These are phyloP conservation scores for Fusarium odoratissimum DNA, from an alignment of 2,329 filamentous ascomycete genomes.

Conservation along the genomic window DNA sequence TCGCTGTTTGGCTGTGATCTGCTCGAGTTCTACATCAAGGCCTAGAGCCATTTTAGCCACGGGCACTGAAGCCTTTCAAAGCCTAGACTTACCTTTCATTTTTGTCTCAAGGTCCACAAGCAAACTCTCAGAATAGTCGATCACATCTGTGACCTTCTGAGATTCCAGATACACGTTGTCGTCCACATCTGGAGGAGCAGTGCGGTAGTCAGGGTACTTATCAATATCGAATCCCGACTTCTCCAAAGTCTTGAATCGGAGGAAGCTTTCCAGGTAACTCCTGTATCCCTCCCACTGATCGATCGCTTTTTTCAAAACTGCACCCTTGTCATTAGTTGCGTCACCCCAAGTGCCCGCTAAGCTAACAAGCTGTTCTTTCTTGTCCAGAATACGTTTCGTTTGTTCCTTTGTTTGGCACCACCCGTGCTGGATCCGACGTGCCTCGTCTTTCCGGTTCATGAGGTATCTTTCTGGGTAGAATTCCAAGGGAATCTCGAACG, in stretches of 20 bases:
- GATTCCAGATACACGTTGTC: slow-evolving; percentile 48
- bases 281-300: slow-evolving; percentile 49
- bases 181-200: slow-evolving; percentile 52
- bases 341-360: slow-evolving; percentile 46
- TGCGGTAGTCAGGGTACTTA: slow-evolving; percentile 53
- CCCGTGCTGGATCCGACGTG: slow-evolving; percentile 57
- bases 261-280: slow-evolving; percentile 52
- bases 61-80: not conserved
- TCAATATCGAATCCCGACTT: slow-evolving; percentile 53
- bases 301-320: slow-evolving; percentile 46
- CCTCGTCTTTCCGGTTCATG: slow-evolving; percentile 57
- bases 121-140: slow-evolving; percentile 49
- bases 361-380: slow-evolving; percentile 45
- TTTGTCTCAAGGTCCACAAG: slow-evolving; percentile 51
- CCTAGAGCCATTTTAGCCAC: slow-evolving; percentile 44
- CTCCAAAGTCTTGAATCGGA: slow-evolving; percentile 52
- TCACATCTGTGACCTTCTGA: slow-evolving; percentile 49
- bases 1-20: slow-evolving; percentile 51
- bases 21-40: slow-evolving; percentile 47
- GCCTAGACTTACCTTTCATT: slow-evolving; percentile 50
- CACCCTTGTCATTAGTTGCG: slow-evolving; percentile 44
- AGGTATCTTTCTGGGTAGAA: slow-evolving; percentile 68
- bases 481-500: slow-evolving; percentile 62
- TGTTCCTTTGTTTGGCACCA: slow-evolving; percentile 50
- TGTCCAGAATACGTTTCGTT: slow-evolving; percentile 37